phyloP scores from a whole-genome alignment of 768 basidiomycete species.

The Clitopilus hobsonii region DNA sequence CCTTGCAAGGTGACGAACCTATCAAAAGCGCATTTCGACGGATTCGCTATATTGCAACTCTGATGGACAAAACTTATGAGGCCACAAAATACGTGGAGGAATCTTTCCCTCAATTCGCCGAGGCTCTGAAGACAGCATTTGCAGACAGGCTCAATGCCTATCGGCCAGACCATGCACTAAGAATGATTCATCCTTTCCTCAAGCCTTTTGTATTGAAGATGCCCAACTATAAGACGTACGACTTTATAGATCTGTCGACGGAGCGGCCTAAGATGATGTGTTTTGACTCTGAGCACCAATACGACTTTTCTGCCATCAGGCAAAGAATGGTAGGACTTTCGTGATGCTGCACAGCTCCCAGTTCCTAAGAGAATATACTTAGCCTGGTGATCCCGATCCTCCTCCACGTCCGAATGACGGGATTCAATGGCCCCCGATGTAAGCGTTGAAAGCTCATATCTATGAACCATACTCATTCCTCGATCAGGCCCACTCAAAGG shows the following conservation, averaged over 20 bases:
- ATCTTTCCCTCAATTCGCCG: background rate
- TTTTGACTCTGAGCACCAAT: background rate
- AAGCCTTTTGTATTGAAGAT: background rate
- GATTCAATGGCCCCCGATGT: background rate
- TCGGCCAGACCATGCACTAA: background rate
- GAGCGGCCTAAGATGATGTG: background rate
- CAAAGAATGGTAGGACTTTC: background rate
- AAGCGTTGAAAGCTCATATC: background rate
- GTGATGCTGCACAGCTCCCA: background rate
- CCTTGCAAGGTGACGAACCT: background rate
- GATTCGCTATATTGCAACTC: background rate
- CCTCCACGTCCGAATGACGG: background rate
- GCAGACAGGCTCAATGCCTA: background rate
- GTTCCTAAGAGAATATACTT: background rate
- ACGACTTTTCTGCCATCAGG: background rate
- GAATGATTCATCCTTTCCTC: background rate
- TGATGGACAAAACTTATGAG: background rate
- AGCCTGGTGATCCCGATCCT: background rate
- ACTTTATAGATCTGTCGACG: background rate
- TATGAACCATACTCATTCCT: background rate
- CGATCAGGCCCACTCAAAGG: background rate
- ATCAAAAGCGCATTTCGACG: background rate
- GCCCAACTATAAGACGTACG: background rate
- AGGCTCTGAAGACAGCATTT: background rate
- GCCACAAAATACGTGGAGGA: background rate